Evolutionary conservation across 306 rosid species (phyloP).

Genomic region (Corylus avellana): DNA sequence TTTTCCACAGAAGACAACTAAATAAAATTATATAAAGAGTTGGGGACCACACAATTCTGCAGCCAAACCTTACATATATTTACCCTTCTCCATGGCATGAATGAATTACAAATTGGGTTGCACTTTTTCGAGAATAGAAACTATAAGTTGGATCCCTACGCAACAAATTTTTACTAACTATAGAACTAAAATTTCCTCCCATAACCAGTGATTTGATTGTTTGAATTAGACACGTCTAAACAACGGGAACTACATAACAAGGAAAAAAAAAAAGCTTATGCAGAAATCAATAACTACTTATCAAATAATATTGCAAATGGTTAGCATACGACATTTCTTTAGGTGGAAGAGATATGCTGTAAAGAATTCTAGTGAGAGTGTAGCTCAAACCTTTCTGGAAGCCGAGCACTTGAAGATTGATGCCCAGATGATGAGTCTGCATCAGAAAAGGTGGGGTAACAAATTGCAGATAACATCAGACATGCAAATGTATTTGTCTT

Average conservation of each 20-base stretch:
- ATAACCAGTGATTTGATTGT: neutral
- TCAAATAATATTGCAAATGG: constrained; percentile 17
- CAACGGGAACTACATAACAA: neutral
- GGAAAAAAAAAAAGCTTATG: neutral
- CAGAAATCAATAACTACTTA: neutral
- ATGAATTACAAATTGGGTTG: neutral
- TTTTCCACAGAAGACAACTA: neutral
- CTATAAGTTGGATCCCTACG: constrained; percentile 9
- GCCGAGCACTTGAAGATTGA: constrained; percentile 67
- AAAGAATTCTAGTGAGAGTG: constrained; percentile 11
- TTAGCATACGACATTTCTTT: constrained; percentile 3
- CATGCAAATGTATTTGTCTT: neutral
- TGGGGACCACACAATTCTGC: neutral
- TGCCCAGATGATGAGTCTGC: constrained; percentile 69
- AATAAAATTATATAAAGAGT: neutral
- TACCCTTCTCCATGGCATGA: neutral
- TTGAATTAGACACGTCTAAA: neutral
- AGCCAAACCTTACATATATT: neutral
- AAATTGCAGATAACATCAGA: neutral
- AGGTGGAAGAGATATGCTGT: neutral
- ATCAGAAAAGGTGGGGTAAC: constrained; percentile 12
- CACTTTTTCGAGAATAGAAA: constrained; percentile 10
- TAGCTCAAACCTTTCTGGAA: constrained; percentile 76
- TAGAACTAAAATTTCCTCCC: neutral
- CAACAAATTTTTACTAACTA: neutral